These are phyloP conservation scores for Ehretia macrophylla DNA, from an alignment of 257 asterid species.

Conservation along the genomic window DNA sequence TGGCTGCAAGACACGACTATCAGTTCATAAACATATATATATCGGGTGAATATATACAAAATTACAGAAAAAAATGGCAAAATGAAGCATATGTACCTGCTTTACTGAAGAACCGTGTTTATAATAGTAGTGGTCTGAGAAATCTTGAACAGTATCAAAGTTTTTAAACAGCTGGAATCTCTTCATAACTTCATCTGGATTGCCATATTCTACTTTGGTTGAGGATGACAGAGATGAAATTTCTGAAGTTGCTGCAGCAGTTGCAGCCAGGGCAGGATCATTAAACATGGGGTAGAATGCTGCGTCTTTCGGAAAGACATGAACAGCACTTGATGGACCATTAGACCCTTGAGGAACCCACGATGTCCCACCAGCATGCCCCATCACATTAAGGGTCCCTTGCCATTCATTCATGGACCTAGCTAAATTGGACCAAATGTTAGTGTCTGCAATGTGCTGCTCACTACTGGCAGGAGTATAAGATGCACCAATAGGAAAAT, in stretches of 20 bases:
- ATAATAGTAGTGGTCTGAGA: slow-evolving; percentile 58
- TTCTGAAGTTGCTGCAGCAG: slow-evolving; percentile 28
- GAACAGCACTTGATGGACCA: not conserved
- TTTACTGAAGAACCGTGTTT: slow-evolving; percentile 28
- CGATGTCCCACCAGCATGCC: not conserved
- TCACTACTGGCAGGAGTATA: not conserved
- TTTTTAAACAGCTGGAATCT: slow-evolving; percentile 48
- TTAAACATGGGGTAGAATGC: slow-evolving; percentile 15
- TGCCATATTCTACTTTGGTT: slow-evolving; percentile 21
- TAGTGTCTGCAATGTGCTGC: slow-evolving; percentile 4
- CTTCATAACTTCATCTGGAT: slow-evolving; percentile 39
- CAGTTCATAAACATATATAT: not conserved
- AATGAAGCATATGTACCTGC: slow-evolving; percentile 29
- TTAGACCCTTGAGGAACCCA: slow-evolving; percentile 14
- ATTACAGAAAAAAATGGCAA: not conserved
- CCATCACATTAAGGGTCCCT: slow-evolving; percentile 17
- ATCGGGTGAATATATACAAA: no score
- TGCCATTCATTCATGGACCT: slow-evolving; percentile 16
- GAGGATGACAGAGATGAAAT: slow-evolving; percentile 13
- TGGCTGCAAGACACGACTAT: slow-evolving; percentile 4
- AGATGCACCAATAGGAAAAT: slow-evolving; percentile 11
- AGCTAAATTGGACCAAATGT: slow-evolving; percentile 5
- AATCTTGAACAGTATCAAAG: slow-evolving; percentile 75
- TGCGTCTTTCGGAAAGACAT: slow-evolving; percentile 7
- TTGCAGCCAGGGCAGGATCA: slow-evolving; percentile 6